Evolutionary conservation across 805 yeast species (phyloP).

Genomic region (Yarrowia phangngaensis): DNA sequence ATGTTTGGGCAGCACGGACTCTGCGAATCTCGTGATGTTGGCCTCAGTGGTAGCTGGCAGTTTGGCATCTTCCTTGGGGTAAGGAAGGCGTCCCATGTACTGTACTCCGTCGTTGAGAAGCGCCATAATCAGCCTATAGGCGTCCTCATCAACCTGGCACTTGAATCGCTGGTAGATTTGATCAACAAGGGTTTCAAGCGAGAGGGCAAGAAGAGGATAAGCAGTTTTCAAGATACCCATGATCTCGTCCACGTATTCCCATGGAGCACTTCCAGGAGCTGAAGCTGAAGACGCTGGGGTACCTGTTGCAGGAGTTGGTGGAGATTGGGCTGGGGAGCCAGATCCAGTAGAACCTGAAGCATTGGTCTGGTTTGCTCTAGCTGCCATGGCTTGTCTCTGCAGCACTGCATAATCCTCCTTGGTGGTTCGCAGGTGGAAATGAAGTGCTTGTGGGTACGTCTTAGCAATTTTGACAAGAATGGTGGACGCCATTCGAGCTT

Average conservation of each 20-base stretch:
- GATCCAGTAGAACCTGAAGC: conserved; percentile 1
- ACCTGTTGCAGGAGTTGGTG: not conserved
- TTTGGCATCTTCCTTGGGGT: conserved; percentile 82
- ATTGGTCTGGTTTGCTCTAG: conserved; percentile 31
- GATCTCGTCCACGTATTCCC: conserved; percentile 89
- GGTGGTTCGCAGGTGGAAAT: conserved; percentile 91
- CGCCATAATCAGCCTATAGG: conserved; percentile 89
- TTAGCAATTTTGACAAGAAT: conserved; percentile 89
- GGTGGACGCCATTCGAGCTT: conserved; percentile 83
- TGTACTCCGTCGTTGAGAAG: conserved; percentile 89
- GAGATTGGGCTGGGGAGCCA: conserved; percentile 3
- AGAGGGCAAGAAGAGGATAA: conserved; percentile 85
- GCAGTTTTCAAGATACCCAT: conserved; percentile 96
- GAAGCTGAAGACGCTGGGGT: conserved; percentile 12
- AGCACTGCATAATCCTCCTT: conserved; percentile 88
- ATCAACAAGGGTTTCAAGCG: conserved; percentile 91
- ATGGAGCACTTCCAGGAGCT: conserved; percentile 56
- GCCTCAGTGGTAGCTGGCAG: conserved; percentile 90
- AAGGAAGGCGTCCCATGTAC: conserved; percentile 77
- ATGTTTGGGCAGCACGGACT: conserved; percentile 83
- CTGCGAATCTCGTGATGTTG: conserved; percentile 83
- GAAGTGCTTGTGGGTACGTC: conserved; percentile 94
- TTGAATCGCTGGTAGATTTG: conserved; percentile 93
- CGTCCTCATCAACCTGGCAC: conserved; percentile 91
- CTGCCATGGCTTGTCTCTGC: conserved; percentile 67